These are phyloP conservation scores for Lobosporangium transversale DNA, from an alignment of 192 early-diverging fungal species.

Conservation along the genomic window DNA sequence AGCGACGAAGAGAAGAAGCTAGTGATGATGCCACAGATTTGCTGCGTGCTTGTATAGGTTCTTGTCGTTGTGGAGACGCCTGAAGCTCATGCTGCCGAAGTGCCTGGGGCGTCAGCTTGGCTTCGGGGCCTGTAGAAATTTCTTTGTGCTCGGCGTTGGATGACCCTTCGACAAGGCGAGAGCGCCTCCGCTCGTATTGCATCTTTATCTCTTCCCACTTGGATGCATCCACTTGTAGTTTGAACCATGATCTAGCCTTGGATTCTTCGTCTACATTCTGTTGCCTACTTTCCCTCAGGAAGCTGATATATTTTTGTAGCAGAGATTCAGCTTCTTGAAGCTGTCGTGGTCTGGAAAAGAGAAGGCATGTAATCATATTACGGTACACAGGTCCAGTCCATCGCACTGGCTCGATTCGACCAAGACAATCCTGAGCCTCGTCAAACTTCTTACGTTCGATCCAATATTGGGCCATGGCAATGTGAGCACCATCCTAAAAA, in stretches of 20 bases:
- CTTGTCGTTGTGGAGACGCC: conserved; percentile 2
- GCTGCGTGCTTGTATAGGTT: conserved; percentile 13
- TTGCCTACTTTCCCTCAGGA: not conserved
- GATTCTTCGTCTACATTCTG: not conserved
- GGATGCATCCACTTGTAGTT: conserved; percentile 29
- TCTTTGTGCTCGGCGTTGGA: conserved; percentile 11
- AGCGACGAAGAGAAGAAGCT: conserved; percentile 19
- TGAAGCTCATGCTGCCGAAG: conserved; percentile 24
- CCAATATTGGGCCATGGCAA: conserved; percentile 38
- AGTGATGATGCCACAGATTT: conserved; percentile 23
- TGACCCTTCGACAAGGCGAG: conserved; percentile 26
- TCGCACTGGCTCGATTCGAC: conserved; percentile 1
- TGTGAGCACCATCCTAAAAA: conserved; percentile 27
- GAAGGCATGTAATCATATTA: conserved; percentile 19
- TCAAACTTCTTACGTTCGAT: conserved; percentile 22
- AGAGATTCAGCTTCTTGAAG: conserved; percentile 31
- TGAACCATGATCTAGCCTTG: conserved; percentile 31
- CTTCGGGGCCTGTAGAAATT: not conserved
- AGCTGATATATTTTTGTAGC: conserved; percentile 27
- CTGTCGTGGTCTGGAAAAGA: conserved; percentile 35
- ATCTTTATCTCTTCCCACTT: conserved; percentile 47
- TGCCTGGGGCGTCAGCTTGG: conserved; percentile 20
- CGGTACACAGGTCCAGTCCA: conserved; percentile 31
- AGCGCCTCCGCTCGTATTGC: conserved; percentile 26
- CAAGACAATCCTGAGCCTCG: conserved; percentile 36